Base-by-base conservation (phyloP, 495 filamentous ascomycete species). In the Bathelium albidoporum region DNA sequence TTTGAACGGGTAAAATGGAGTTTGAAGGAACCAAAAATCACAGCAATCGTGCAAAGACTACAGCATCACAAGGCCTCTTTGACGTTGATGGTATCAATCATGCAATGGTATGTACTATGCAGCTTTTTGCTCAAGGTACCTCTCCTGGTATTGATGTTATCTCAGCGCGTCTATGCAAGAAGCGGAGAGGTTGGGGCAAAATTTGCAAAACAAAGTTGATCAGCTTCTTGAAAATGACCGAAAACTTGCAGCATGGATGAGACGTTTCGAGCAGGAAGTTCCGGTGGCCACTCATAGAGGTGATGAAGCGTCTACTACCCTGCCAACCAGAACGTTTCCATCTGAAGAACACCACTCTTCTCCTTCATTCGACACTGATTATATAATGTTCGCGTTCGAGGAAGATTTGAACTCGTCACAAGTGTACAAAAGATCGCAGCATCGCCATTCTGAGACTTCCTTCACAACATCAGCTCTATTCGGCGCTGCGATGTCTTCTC, bases 81-180 rank as follows among this genome's bases (percentile, higher is more conserved):
- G 58, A 43, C 58, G 16, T 36, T 60, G 31, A 60, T 60, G 58
- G 28, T 60, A 2, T 34, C 31, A 36, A 60, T 60, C 12, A 11
- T 60, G 16, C 58, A 60, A 36, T 60, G 58, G 58, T 60, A 60
- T n/a, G 58, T 43, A 11, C 2, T 11, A 24, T 26, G 7, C n/a
- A 34, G 12, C n/a, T 36, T 2, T 11, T 3, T 12, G n/a, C 12
- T 7, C 14, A 12, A 22, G 12, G 20, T 2, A n/a, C 36, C 31
- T 22, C 4, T 14, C 4, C n/a, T 9, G 24, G 26, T 5, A 36
- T 4, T 60, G 11, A 32, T 36, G 31, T 36, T 2, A 12, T 10
- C 10, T 11, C 22, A 60, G 58, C 58, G 36, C 34, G n/a, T 60
- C 31, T 20, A 36, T 36, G 31, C 36, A n/a, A 10, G 58, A 34